Conservation (phyloP, 192 early-diverging fungal genomes). For the Mortierella alpina region DNA sequence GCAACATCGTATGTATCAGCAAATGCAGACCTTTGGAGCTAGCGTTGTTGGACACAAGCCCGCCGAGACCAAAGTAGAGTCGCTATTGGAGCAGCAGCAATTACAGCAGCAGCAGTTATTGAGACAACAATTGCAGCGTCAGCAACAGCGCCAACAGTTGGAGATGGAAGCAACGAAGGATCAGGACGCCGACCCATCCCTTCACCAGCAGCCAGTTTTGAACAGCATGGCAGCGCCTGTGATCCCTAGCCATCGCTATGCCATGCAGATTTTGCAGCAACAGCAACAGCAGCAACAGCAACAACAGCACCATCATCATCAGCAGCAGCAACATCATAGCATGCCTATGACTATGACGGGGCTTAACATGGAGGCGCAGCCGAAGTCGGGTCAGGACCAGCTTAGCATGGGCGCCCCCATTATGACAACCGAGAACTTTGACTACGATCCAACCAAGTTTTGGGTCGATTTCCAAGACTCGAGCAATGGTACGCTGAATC, state of each 20-base stretch:
- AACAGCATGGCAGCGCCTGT: slow-evolving; percentile 34
- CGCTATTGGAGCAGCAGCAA: slow-evolving; percentile 44
- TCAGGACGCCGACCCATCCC: slow-evolving; percentile 23
- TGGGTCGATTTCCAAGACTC: slow-evolving; percentile 48
- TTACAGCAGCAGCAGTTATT: slow-evolving; percentile 41
- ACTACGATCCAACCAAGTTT: slow-evolving; percentile 46
- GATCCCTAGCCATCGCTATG: slow-evolving; percentile 52
- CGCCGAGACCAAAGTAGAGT: slow-evolving; percentile 27
- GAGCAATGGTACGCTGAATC: slow-evolving; percentile 23
- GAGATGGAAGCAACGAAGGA: slow-evolving; percentile 46
- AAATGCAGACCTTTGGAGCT: slow-evolving; percentile 51
- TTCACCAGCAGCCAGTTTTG: slow-evolving; percentile 20
- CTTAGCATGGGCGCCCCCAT: slow-evolving; percentile 14
- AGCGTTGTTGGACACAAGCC: slow-evolving; percentile 4
- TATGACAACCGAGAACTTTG: slow-evolving; percentile 11
- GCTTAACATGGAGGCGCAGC: slow-evolving; percentile 33
- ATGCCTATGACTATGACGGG: slow-evolving; percentile 50
- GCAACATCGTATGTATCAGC: slow-evolving; percentile 49
- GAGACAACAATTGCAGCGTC: slow-evolving; percentile 50
- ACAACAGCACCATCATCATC: slow-evolving; percentile 15
- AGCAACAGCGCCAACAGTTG: slow-evolving; percentile 49
- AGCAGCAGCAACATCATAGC: slow-evolving; percentile 10
- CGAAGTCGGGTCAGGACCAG: slow-evolving; percentile 37
- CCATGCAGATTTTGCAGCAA: slow-evolving; percentile 47
- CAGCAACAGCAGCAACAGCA: slow-evolving; percentile 47